phyloP scores from a whole-genome alignment of 495 filamentous ascomycete species.

The Podospora anserina region DNA sequence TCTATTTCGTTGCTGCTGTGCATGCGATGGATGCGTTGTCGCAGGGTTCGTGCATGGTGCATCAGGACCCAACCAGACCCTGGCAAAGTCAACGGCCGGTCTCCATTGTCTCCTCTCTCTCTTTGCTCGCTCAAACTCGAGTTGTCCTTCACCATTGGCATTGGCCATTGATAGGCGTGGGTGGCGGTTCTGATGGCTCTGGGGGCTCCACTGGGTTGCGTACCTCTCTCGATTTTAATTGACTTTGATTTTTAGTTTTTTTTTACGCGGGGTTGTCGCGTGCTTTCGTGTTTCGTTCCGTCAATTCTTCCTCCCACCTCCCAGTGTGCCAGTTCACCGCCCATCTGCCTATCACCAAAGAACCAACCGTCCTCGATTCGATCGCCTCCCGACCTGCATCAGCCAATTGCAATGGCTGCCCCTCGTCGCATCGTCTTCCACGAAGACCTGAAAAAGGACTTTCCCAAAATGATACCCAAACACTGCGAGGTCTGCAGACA shows the following conservation, averaged over 20 bases:
- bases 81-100: not conserved
- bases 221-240: too few relatives aligned
- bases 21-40: not conserved
- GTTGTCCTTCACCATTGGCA: too few relatives aligned
- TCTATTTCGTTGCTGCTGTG: not conserved
- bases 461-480: constrained; percentile 20
- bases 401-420: not conserved
- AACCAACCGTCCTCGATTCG: not conserved
- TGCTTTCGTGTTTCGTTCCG: not conserved
- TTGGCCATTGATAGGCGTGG: too few relatives aligned
- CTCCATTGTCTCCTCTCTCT: not conserved
- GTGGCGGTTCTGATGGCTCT: too few relatives aligned
- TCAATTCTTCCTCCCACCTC: not conserved
- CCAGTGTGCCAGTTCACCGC: not conserved
- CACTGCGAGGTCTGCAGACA: constrained; percentile 22
- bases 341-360: too few relatives aligned
- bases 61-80: constrained; percentile 6
- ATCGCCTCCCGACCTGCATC: not conserved
- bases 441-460: constrained; percentile 13
- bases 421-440: not conserved
- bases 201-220: too few relatives aligned
- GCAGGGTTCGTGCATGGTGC: constrained; percentile 6
- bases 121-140: not conserved
- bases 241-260: too few relatives aligned
- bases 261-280: not conserved